Percentiles rank a stretch among this genome's conserved stretches.
Evolutionary conservation across 371 early-diverging fungal genomes (phyloP).

Genomic region (Paramicrosporidium saccamoebae): DNA sequence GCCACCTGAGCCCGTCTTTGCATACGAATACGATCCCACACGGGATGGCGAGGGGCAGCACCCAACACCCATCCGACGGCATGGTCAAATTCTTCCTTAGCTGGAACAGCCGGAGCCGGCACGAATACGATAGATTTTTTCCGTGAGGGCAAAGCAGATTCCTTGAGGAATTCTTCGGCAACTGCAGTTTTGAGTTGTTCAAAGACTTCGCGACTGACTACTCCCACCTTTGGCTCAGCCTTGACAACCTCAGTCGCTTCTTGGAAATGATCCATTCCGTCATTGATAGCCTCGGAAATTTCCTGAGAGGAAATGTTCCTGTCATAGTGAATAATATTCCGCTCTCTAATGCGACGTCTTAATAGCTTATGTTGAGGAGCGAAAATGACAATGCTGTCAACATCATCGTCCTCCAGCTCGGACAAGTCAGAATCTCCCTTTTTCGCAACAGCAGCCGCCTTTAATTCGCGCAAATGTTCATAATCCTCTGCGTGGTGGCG

Average conservation of each 20-base stretch:
- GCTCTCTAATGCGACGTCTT: slow-evolving; percentile 32
- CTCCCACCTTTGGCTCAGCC: too few relatives aligned
- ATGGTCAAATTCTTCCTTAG: too few relatives aligned
- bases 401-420: slow-evolving; percentile 48
- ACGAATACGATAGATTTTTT: too few relatives aligned
- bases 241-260: too few relatives aligned
- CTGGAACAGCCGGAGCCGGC: too few relatives aligned
- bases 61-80: too few relatives aligned
- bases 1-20: neutral
- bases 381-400: slow-evolving; percentile 58
- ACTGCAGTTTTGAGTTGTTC: too few relatives aligned
- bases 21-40: slow-evolving; percentile 1
- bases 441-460: too few relatives aligned
- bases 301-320: slow-evolving; percentile 24
- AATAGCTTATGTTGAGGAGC: slow-evolving; percentile 34
- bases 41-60: neutral
- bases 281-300: slow-evolving; percentile 65
- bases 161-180: too few relatives aligned
- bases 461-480: slow-evolving; percentile 32
- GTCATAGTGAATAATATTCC: slow-evolving; percentile 23
- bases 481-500: slow-evolving; percentile 14
- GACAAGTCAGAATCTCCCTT: too few relatives aligned
- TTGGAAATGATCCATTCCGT: slow-evolving; percentile 68
- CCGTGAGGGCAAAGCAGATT: too few relatives aligned
- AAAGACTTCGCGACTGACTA: too few relatives aligned